phyloP scores from a whole-genome alignment of 2,329 filamentous ascomycete species.

The Diplocarpon rosae region DNA sequence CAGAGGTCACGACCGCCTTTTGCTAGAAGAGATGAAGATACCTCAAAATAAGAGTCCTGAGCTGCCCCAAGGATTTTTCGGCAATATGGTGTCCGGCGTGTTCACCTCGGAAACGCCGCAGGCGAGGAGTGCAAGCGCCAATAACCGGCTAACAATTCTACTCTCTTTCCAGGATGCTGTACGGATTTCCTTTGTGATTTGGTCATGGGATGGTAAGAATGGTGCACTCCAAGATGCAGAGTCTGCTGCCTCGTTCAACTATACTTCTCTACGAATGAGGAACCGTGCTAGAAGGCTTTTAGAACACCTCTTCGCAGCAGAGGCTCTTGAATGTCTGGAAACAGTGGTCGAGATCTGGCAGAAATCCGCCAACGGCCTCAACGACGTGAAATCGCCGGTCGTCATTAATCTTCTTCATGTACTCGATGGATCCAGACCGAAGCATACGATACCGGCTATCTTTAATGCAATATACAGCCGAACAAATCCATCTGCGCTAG shows the following conservation, averaged over 20 bases:
- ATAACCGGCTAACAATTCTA: constrained; percentile 83
- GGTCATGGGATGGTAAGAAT: constrained; percentile 78
- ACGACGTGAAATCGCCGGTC: constrained; percentile 43
- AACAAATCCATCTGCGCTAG: constrained; percentile 72
- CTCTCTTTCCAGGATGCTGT: constrained; percentile 96
- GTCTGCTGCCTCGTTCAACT: constrained; percentile 73
- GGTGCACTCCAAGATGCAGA: constrained; percentile 47
- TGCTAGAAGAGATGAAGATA: constrained; percentile 62
- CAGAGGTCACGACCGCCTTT: constrained; percentile 70
- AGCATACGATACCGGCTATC: constrained; percentile 83
- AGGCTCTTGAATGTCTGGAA: constrained; percentile 87
- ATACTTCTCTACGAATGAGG: constrained; percentile 82
- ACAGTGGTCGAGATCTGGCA: constrained; percentile 82
- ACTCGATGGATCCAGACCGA: constrained; percentile 80
- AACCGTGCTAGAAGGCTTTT: constrained; percentile 80
- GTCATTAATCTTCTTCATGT: constrained; percentile 84
- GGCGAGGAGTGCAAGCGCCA: constrained; percentile 74
- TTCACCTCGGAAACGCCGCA: constrained; percentile 71
- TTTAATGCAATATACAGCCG: constrained; percentile 96
- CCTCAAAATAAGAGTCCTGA: constrained; percentile 67
- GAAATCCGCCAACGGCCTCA: constrained; percentile 35
- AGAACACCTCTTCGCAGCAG: constrained; percentile 85
- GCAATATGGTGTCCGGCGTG: constrained; percentile 86
- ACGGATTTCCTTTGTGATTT: constrained; percentile 82
- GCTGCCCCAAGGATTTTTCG: constrained; percentile 78